These are phyloP conservation scores for Cladosporium sp. DNA, from an alignment of 2,329 filamentous ascomycete species.

Conservation along the genomic window DNA sequence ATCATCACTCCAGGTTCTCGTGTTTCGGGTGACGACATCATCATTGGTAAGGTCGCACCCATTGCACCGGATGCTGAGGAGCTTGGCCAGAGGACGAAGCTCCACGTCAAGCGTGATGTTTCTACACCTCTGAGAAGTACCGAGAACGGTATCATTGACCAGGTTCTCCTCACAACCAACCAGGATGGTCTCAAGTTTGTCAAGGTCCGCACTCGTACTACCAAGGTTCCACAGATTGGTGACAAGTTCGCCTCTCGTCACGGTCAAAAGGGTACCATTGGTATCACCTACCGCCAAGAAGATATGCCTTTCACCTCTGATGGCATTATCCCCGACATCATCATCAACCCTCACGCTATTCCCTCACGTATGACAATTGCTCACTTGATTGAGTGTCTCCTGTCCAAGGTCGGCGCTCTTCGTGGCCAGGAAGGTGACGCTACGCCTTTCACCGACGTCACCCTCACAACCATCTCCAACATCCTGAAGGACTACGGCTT, in stretches of 20 bases:
- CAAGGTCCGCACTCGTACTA: constrained; percentile 95
- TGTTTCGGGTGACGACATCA: constrained; percentile 96
- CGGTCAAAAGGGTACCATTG: constrained; percentile 98
- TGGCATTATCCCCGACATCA: constrained; percentile 88
- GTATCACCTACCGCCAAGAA: constrained; percentile 95
- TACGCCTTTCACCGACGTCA: constrained; percentile 96
- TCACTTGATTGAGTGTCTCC: constrained; percentile 97
- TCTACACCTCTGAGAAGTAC: constrained; percentile 93
- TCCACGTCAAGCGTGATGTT: constrained; percentile 90
- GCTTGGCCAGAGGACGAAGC: constrained; percentile 82
- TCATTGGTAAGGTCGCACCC: constrained; percentile 97
- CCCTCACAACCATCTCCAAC: constrained; percentile 85
- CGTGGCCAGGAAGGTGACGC: constrained; percentile 95
- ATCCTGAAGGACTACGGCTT: constrained; percentile 86
- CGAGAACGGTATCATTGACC: constrained; percentile 93
- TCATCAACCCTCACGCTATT: constrained; percentile 99
- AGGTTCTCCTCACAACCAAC: constrained; percentile 90
- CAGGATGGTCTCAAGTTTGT: constrained; percentile 92
- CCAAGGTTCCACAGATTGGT: constrained; percentile 96
- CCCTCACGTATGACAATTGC: constrained; percentile 99
- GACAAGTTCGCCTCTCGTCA: constrained; percentile 99
- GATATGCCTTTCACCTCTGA: constrained; percentile 98
- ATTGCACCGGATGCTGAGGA: constrained; percentile 91
- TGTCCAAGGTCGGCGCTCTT: constrained; percentile 91
- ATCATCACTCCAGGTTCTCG: constrained; percentile 90